Evolutionary conservation across 768 basidiomycete species (phyloP).

Genomic region (Sarcodon sp.): DNA sequence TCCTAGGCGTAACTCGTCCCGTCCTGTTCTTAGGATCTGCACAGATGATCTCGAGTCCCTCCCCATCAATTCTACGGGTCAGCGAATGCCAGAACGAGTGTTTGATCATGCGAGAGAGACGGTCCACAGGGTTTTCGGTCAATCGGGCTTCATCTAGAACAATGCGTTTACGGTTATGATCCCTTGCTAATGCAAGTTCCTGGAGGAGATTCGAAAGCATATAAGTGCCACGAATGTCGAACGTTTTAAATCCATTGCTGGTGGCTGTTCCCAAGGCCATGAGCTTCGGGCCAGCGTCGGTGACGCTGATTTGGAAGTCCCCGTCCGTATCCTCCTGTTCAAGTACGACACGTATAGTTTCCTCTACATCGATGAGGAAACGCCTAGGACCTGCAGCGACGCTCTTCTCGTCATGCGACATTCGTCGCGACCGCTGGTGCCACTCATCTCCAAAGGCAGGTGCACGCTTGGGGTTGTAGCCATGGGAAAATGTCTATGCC

Average conservation of each 20-base stretch:
- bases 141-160: conserved; percentile 98
- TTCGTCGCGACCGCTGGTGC: conserved; percentile 58
- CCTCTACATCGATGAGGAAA: conserved; percentile 95
- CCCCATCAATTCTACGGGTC: conserved; percentile 92
- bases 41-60: conserved; percentile 93
- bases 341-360: conserved; percentile 90
- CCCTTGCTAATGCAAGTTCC: conserved; percentile 91
- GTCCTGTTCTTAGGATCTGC: conserved; percentile 98
- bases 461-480: conserved; percentile 51
- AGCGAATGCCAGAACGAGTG: conserved; percentile 98
- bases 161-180: conserved; percentile 90
- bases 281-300: conserved; percentile 93
- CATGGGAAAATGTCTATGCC: conserved; percentile 12
- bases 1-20: conserved; percentile 77
- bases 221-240: conserved; percentile 97
- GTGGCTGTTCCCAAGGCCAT: conserved; percentile 94
- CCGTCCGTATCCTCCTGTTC: conserved; percentile 98
- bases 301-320: conserved; percentile 93
- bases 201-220: conserved; percentile 99
- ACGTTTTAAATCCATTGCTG: conserved; percentile 95
- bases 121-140: conserved; percentile 94
- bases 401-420: conserved; percentile 91
- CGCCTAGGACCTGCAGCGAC: conserved; percentile 59
- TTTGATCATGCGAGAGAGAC: conserved; percentile 93
- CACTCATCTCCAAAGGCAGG: conserved; percentile 71